Conservation (phyloP, 2,329 filamentous ascomycete genomes). For the Aspergillus luchuensis region DNA sequence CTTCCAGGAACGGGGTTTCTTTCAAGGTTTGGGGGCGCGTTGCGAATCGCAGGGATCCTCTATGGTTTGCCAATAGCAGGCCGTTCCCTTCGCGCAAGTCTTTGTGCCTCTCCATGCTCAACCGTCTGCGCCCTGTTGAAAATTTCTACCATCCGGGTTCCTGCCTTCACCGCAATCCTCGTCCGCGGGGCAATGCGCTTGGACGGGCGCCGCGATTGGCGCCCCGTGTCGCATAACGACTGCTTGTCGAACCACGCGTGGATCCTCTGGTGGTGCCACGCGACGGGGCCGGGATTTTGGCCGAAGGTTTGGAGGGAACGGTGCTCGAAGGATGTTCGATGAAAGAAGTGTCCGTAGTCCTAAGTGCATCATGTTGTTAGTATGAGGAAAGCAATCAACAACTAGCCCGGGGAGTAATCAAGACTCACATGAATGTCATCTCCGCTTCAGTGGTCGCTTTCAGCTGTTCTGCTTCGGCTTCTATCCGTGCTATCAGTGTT, state of each 20-base stretch:
- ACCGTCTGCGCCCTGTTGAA: neutral
- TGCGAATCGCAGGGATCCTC: neutral
- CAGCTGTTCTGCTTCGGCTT: slow-evolving; percentile 35
- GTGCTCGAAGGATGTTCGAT: slow-evolving; percentile 73
- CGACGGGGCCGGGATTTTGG: slow-evolving; percentile 32
- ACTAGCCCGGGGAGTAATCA: neutral
- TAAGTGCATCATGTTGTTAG: slow-evolving; percentile 38
- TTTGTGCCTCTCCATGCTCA: neutral
- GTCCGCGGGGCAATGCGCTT: slow-evolving; percentile 44
- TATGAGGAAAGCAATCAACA: neutral
- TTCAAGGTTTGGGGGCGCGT: neutral
- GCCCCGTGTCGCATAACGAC: slow-evolving; percentile 44
- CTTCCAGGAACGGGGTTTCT: neutral
- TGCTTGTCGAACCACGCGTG: slow-evolving; percentile 27
- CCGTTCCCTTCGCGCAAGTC: neutral
- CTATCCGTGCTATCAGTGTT: slow-evolving; percentile 22
- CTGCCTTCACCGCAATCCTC: slow-evolving; percentile 38
- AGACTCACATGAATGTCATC: slow-evolving; percentile 77
- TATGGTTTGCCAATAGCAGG: neutral
- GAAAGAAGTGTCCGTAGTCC: slow-evolving; percentile 89
- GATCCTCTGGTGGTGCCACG: slow-evolving; percentile 26
- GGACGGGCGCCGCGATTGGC: slow-evolving; percentile 34
- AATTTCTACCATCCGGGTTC: neutral
- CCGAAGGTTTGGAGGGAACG: slow-evolving; percentile 50
- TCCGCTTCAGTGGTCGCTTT: slow-evolving; percentile 60